These are phyloP conservation scores for Diaporthe vexans DNA, from an alignment of 2,329 filamentous ascomycete genomes.

Conservation along the genomic window DNA sequence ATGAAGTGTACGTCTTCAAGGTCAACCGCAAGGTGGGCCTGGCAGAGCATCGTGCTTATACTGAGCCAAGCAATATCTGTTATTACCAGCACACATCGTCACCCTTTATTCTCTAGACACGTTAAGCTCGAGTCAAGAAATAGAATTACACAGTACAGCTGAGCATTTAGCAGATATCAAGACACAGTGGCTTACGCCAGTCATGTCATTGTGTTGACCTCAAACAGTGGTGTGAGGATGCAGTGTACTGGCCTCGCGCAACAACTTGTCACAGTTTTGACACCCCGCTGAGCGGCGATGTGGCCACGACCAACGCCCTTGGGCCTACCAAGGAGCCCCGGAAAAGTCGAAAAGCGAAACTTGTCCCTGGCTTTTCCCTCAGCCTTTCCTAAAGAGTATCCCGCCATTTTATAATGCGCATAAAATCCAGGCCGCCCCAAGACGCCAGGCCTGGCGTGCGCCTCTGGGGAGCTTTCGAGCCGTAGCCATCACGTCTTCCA, in stretches of 20 bases:
- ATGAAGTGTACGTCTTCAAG: background rate
- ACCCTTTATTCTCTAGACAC: background rate
- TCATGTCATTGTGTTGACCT: background rate
- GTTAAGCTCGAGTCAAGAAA: slow-evolving; percentile 1
- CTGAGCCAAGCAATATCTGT: background rate
- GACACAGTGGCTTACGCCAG: background rate
- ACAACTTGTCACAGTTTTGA: background rate
- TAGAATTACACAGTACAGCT: background rate
- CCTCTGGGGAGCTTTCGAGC: background rate
- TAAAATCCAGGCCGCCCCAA: background rate
- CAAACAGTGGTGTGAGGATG: background rate
- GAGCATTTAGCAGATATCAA: background rate
- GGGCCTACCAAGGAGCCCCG: too few relatives aligned
- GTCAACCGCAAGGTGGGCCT: background rate
- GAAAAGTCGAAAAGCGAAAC: background rate
- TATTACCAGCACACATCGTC: background rate
- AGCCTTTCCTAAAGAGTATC: too few relatives aligned
- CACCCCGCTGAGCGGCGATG: background rate
- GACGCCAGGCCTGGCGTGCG: background rate
- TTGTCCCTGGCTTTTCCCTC: background rate
- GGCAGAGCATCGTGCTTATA: background rate
- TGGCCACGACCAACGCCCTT: background rate
- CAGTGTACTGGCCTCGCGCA: background rate
- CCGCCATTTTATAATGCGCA: background rate
- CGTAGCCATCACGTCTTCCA: background rate